Evolutionary conservation across 2,329 filamentous ascomycete species (phyloP).

Genomic region (Colletotrichum cuscutae): DNA sequence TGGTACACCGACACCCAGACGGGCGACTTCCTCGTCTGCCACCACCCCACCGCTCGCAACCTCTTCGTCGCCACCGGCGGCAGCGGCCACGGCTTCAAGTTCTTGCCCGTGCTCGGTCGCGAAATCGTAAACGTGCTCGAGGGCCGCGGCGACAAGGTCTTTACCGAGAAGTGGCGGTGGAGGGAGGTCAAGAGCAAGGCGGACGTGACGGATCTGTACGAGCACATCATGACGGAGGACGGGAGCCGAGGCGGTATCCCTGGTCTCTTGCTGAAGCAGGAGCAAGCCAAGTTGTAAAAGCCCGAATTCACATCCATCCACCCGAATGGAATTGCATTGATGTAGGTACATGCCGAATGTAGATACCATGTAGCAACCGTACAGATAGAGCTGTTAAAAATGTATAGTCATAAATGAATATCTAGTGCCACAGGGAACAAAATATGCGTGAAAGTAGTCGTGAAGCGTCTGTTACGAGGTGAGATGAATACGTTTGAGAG

Average conservation of each 20-base stretch:
- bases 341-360: background rate
- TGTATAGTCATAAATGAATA: background rate
- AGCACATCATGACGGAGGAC: slow-evolving; percentile 59
- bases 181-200: slow-evolving; percentile 61
- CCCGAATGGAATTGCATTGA: background rate
- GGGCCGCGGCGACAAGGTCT: slow-evolving; percentile 56
- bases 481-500: too few relatives aligned
- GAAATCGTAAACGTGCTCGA: slow-evolving; percentile 68
- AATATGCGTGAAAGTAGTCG: background rate
- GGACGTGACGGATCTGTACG: slow-evolving; percentile 48
- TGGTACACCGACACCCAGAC: slow-evolving; percentile 82
- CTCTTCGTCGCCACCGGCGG: slow-evolving; percentile 72
- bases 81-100: slow-evolving; percentile 76
- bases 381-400: background rate
- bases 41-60: slow-evolving; percentile 70
- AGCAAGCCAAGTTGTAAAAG: slow-evolving; percentile 46
- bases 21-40: slow-evolving; percentile 77
- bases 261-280: slow-evolving; percentile 57
- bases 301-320: too few relatives aligned
- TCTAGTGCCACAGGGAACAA: background rate
- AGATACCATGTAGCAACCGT: background rate
- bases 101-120: slow-evolving; percentile 73
- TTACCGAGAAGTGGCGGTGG: slow-evolving; percentile 71
- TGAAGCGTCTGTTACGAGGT: background rate
- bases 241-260: slow-evolving; percentile 61